phyloP scores from a whole-genome alignment of 2,329 filamentous ascomycete genomes.

The Fusarium sp. region DNA sequence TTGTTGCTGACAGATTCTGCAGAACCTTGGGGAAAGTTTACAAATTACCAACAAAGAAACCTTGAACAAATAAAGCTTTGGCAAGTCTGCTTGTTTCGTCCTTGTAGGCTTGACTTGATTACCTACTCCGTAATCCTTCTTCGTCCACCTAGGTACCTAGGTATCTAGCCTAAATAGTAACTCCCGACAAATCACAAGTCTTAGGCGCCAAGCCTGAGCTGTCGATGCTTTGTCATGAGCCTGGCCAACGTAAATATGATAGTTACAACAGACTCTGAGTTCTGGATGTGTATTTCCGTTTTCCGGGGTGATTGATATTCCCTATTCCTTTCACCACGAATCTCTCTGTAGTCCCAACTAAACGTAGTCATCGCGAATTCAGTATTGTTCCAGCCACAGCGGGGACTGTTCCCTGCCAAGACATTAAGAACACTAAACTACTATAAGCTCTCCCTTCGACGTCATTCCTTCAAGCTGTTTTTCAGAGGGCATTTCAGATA shows the following conservation, averaged over 20 bases:
- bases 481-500: not conserved
- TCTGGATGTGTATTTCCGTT: too few relatives aligned
- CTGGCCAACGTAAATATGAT: not conserved
- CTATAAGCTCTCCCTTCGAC: conserved; percentile 6
- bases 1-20: not conserved
- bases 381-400: conserved; percentile 16
- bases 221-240: not conserved
- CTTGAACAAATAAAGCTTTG: not conserved
- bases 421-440: not conserved
- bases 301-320: too few relatives aligned
- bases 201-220: not conserved
- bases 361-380: not conserved
- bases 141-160: not conserved
- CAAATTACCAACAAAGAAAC: not conserved
- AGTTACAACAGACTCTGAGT: not conserved
- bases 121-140: not conserved
- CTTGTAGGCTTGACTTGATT: not conserved
- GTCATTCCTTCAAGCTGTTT: conserved; percentile 1
- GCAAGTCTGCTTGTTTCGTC: not conserved
- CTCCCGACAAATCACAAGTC: not conserved
- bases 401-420: conserved; percentile 2
- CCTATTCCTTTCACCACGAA: not conserved
- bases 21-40: not conserved
- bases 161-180: not conserved
- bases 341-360: not conserved